A percentile compares a stretch with the other conserved stretches of the same genome.
Conservation (phyloP, 2,329 filamentous ascomycete species). For the Penicillium sp. region DNA sequence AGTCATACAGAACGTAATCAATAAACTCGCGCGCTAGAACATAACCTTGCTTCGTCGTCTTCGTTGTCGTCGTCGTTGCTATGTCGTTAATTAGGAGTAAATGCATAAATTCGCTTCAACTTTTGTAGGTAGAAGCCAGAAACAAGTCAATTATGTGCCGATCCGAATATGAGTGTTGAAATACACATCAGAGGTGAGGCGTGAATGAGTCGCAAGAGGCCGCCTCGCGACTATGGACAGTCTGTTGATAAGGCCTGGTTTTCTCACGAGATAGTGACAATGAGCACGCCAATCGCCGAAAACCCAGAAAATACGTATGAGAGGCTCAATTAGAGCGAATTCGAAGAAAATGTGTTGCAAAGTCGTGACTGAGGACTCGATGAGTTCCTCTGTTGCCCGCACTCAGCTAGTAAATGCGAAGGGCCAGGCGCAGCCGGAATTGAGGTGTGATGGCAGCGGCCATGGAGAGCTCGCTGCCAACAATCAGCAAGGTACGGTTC, state of each 20-base stretch:
- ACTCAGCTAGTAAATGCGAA: conserved; percentile 2
- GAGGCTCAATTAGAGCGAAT: not conserved
- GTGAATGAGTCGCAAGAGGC: not conserved
- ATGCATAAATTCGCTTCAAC: conserved; percentile 1
- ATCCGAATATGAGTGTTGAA: not conserved
- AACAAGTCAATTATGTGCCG: not conserved
- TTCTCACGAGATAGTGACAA: not conserved
- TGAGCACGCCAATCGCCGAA: not conserved
- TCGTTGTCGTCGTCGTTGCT: not conserved
- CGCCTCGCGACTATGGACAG: not conserved
- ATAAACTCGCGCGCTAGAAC: not conserved
- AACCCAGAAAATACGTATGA: not conserved
- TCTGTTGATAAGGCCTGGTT: not conserved
- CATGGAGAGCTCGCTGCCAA: conserved; percentile 11
- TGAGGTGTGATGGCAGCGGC: conserved; percentile 8
- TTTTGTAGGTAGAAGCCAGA: not conserved
- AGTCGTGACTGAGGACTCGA: not conserved
- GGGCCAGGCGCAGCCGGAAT: conserved; percentile 11
- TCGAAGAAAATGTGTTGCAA: not conserved
- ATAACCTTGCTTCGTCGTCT: conserved; percentile 10
- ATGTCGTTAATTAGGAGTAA: not conserved
- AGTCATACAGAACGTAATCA: not conserved
- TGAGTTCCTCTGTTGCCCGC: not conserved
- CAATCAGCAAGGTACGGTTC: not conserved
- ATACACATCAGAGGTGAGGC: not conserved